These are phyloP conservation scores for Closterium sp. DNA, from an alignment of 139 green algal species.

Conservation along the genomic window DNA sequence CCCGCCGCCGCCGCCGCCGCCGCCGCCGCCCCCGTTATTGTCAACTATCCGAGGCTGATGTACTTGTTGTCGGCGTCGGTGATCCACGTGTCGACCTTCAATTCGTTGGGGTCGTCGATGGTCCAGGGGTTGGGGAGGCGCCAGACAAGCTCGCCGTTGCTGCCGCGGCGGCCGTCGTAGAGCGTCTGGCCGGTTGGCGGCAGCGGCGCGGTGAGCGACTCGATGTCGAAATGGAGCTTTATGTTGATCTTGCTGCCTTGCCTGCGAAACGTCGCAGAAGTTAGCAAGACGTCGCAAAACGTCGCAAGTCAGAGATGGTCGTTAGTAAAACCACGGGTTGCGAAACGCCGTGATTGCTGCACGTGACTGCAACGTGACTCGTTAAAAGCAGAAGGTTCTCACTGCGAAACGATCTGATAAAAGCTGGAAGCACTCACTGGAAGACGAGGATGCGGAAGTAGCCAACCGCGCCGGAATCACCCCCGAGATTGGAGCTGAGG, in stretches of 20 bases:
- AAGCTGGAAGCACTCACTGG: background rate
- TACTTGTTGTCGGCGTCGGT: background rate
- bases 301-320: background rate
- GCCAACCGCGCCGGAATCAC: background rate
- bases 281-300: background rate
- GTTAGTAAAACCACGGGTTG: background rate
- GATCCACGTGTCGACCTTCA: background rate
- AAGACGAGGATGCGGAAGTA: background rate
- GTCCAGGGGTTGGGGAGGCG: background rate
- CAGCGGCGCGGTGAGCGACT: background rate
- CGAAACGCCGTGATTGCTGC: too few species aligned
- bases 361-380: background rate
- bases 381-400: background rate
- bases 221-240: background rate
- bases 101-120: background rate
- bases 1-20: too few species aligned
- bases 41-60: background rate
- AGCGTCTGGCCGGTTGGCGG: background rate
- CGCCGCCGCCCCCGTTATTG: background rate
- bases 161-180: background rate
- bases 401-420: background rate
- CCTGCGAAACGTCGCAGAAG: background rate
- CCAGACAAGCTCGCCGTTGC: background rate
- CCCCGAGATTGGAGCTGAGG: background rate
- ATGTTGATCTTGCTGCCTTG: background rate